phyloP scores from a whole-genome alignment of 805 yeast genomes.

The Geotrichum ghanense region DNA sequence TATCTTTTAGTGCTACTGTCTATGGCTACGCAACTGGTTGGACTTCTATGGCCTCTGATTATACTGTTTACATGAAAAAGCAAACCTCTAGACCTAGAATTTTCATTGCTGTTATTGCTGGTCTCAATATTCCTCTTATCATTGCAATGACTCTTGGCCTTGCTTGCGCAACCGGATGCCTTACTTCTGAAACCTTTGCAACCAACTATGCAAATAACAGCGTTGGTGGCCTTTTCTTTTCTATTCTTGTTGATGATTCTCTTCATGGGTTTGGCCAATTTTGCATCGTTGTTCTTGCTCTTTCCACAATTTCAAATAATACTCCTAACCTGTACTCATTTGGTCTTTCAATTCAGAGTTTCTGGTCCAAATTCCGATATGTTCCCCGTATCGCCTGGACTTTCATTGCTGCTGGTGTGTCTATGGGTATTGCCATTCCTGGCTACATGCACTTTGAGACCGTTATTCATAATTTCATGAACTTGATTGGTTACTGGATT shows the following conservation, averaged over 20 bases:
- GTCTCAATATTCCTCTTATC: conserved; percentile 55
- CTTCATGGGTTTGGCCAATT: conserved; percentile 85
- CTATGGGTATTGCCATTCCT: conserved; percentile 82
- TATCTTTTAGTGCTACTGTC: conserved; percentile 72
- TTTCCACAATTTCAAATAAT: conserved; percentile 84
- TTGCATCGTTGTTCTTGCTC: conserved; percentile 71
- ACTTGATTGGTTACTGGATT: conserved; percentile 82
- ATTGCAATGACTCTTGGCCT: conserved; percentile 78
- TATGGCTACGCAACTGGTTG: conserved; percentile 92
- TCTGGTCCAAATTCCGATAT: conserved; percentile 61
- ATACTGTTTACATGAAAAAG: conserved; percentile 75
- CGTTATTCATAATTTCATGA: conserved; percentile 82
- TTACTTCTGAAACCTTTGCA: conserved; percentile 34
- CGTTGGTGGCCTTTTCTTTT: conserved; percentile 76
- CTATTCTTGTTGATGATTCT: conserved; percentile 65
- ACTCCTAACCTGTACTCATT: conserved; percentile 91
- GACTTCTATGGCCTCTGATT: conserved; percentile 89
- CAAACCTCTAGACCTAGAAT: conserved; percentile 46
- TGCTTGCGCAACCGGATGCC: conserved; percentile 64
- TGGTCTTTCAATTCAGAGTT: conserved; percentile 75
- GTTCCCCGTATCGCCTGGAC: conserved; percentile 85
- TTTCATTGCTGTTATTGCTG: conserved; percentile 51
- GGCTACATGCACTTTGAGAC: conserved; percentile 63
- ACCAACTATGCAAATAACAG: conserved; percentile 41
- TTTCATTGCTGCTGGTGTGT: conserved; percentile 55